Percentiles rank a stretch among this genome's conserved stretches.
Evolutionary conservation across 345 rosid species (phyloP).

Genomic region (Noccaea caerulescens): DNA sequence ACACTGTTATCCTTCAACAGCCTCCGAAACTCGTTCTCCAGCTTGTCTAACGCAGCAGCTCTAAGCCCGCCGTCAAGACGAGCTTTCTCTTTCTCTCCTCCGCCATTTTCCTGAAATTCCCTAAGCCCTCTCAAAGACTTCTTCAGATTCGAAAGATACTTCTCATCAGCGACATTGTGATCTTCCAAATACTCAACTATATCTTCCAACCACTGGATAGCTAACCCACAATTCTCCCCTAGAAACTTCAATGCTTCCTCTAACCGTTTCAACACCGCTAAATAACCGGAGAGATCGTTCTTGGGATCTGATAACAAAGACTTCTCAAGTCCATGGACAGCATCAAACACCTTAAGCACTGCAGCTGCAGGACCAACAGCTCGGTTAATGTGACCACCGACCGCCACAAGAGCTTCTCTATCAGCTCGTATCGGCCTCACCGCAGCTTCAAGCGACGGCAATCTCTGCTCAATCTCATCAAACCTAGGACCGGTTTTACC

Average conservation of each 20-base stretch:
- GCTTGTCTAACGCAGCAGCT: conserved; percentile 78
- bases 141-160: conserved; percentile 72
- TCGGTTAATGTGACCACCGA: conserved; percentile 93
- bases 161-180: conserved; percentile 75
- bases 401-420: conserved; percentile 79
- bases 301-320: conserved; percentile 84
- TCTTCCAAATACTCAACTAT: conserved; percentile 95
- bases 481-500: conserved; percentile 73
- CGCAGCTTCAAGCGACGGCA: conserved; percentile 77
- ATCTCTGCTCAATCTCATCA: conserved; percentile 73
- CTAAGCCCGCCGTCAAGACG: conserved; percentile 86
- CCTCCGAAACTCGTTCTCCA: conserved; percentile 75
- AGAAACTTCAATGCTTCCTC: conserved; percentile 92
- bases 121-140: conserved; percentile 64
- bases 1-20: conserved; percentile 82
- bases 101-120: conserved; percentile 53
- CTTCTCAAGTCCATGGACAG: conserved; percentile 94
- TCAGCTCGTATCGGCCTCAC: conserved; percentile 95
- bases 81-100: conserved; percentile 40
- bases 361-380: conserved; percentile 99
- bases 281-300: conserved; percentile 77
- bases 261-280: conserved; percentile 81
- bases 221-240: conserved; percentile 93
- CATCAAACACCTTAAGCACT: conserved; percentile 97
- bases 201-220: conserved; percentile 98